Percentiles rank a stretch among this genome's conserved stretches.
Evolutionary conservation across 139 green algal species (phyloP).

Genomic region (Monoraphidium neglectum): DNA sequence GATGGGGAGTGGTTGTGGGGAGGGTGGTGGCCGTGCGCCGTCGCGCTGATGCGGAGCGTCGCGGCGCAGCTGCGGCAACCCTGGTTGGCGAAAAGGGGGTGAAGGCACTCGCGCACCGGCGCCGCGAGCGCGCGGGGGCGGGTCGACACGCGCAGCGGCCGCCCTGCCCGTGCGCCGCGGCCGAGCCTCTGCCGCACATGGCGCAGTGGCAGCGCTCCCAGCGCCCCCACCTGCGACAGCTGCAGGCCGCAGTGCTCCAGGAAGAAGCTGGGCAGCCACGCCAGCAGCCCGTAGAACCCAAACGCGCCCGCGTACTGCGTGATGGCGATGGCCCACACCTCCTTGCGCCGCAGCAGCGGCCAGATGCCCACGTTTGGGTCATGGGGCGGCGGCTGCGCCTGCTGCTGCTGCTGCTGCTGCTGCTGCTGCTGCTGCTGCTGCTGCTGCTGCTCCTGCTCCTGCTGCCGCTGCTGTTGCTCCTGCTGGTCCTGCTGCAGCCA

Average conservation of each 20-base stretch:
- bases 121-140: too few species aligned
- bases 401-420: not conserved
- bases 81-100: too few species aligned
- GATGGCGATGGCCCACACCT: constrained; percentile 79
- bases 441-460: not conserved
- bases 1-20: too few species aligned
- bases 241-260: constrained; percentile 30
- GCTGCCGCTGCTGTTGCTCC: not conserved
- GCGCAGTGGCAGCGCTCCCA: too few species aligned
- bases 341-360: constrained; percentile 33
- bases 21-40: too few species aligned
- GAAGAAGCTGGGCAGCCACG: constrained; percentile 87
- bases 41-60: too few species aligned
- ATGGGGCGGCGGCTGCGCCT: not conserved
- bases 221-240: constrained; percentile 5
- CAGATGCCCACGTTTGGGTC: constrained; percentile 23
- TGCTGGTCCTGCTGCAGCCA: not conserved
- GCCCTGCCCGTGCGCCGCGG: too few species aligned
- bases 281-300: constrained; percentile 68
- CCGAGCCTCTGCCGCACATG: too few species aligned
- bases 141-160: too few species aligned
- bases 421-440: not conserved
- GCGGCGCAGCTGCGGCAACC: too few species aligned
- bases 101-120: too few species aligned
- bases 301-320: constrained; percentile 62